phyloP scores from a whole-genome alignment of 257 asterid species.

The Solanum medicagineum region DNA sequence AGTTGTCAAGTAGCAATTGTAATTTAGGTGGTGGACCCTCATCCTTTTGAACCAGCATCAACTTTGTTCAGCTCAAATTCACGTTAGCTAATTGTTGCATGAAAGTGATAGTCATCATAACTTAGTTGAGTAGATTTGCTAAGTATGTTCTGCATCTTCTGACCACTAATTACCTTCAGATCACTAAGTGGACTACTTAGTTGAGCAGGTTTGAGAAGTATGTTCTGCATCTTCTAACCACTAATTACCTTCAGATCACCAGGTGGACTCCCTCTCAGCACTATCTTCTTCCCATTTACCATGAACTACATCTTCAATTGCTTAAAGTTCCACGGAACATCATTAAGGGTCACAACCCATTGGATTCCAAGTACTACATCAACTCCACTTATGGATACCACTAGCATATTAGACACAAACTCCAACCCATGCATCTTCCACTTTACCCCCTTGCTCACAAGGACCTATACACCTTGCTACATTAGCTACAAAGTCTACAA shows the following conservation, averaged over 20 bases:
- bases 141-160: not conserved
- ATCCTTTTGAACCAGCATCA: no score
- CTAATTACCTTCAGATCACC: not conserved
- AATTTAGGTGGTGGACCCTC: no score
- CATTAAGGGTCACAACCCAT: not conserved
- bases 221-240: not conserved
- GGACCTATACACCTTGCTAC: not conserved
- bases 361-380: not conserved
- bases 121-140: not conserved
- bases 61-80: no score
- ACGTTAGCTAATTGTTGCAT: no score
- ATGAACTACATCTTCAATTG: no score
- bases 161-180: not conserved
- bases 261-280: not conserved
- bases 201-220: no score
- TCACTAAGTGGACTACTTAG: no score
- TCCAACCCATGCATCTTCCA: not conserved
- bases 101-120: not conserved
- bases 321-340: not conserved
- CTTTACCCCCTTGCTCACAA: no score
- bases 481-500: no score
- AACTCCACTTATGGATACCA: not conserved
- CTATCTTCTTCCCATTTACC: not conserved
- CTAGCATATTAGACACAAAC: no score
- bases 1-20: not conserved